Conservation (phyloP, 1,284 basidiomycete genomes). For the Meripilus lineatus region DNA sequence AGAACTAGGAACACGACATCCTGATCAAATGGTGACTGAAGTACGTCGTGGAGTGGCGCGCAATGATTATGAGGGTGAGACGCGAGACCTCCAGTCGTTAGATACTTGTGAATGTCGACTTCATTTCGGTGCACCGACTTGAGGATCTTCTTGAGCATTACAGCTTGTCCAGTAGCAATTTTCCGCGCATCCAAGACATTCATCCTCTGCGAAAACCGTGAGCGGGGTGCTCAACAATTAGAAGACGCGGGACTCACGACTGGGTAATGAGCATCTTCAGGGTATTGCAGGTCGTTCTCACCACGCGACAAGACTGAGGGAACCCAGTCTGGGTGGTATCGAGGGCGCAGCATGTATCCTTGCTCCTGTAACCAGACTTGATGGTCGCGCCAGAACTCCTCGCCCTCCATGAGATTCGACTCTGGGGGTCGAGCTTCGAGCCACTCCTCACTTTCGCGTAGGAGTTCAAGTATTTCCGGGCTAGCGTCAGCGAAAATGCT, state of each 20-base stretch:
- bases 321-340: slow-evolving; percentile 13
- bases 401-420: no score
- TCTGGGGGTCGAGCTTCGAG: no score
- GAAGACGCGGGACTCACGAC: no score
- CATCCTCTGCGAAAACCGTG: neutral
- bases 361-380: no score
- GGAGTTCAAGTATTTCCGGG: no score
- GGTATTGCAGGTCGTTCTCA: slow-evolving; percentile 1
- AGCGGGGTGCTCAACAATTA: no score
- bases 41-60: slow-evolving; percentile 20
- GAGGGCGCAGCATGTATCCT: no score
- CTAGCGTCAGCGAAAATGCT: no score
- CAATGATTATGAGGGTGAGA: no score
- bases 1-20: neutral
- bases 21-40: slow-evolving; percentile 14
- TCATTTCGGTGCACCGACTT: slow-evolving; percentile 18
- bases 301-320: slow-evolving; percentile 12
- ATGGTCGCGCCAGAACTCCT: no score
- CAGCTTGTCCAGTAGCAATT: slow-evolving; percentile 17
- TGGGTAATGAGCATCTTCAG: slow-evolving; percentile 7
- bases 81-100: slow-evolving; percentile 19
- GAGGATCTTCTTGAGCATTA: slow-evolving; percentile 22
- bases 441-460: no score
- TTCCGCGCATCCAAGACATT: slow-evolving; percentile 21
- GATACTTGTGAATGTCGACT: slow-evolving; percentile 13